Percentiles rank a stretch among this genome's conserved stretches.
phyloP scores from a whole-genome alignment of 306 rosid species.

The Clitoria ternatea region DNA sequence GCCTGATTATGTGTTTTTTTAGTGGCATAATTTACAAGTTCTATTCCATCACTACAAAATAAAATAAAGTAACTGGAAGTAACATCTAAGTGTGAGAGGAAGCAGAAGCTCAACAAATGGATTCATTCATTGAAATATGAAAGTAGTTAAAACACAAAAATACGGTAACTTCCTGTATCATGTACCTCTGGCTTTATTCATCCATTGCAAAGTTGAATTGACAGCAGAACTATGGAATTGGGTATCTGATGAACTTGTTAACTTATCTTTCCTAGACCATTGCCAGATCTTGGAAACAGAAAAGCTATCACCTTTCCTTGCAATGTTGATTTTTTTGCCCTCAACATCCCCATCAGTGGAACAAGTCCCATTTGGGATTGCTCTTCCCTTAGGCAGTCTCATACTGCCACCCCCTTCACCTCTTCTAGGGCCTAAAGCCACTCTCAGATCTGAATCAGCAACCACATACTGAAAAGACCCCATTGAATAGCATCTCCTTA shows the following conservation, averaged over 20 bases:
- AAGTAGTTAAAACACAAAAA: constrained; percentile 31
- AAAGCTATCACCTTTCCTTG: constrained; percentile 85
- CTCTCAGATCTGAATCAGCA: constrained; percentile 76
- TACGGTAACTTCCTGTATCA: constrained; percentile 25
- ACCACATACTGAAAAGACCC: constrained; percentile 89
- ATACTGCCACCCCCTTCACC: constrained; percentile 43
- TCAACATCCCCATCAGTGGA: constrained; percentile 55
- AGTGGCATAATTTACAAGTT: constrained; percentile 29
- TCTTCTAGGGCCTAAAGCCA: constrained; percentile 50
- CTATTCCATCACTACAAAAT: constrained; percentile 23
- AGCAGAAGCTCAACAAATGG: constrained; percentile 19
- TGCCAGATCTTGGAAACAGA: constrained; percentile 95
- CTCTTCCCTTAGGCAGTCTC: constrained; percentile 59
- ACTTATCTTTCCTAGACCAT: constrained; percentile 80
- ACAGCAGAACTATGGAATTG: constrained; percentile 42
- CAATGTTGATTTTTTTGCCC: constrained; percentile 60
- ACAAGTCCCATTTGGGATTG: constrained; percentile 38
- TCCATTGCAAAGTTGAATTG: constrained; percentile 43
- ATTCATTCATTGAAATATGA: constrained; percentile 20
- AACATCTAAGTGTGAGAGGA: constrained; percentile 20
- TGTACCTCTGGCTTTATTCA: constrained; percentile 49
- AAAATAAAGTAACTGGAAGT: no score
- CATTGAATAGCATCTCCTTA: constrained; percentile 95
- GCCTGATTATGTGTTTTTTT: constrained; percentile 9
- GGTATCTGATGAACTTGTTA: constrained; percentile 48